Evolutionary conservation across 2,329 filamentous ascomycete species (phyloP).

Genomic region (Alternaria infectoria): DNA sequence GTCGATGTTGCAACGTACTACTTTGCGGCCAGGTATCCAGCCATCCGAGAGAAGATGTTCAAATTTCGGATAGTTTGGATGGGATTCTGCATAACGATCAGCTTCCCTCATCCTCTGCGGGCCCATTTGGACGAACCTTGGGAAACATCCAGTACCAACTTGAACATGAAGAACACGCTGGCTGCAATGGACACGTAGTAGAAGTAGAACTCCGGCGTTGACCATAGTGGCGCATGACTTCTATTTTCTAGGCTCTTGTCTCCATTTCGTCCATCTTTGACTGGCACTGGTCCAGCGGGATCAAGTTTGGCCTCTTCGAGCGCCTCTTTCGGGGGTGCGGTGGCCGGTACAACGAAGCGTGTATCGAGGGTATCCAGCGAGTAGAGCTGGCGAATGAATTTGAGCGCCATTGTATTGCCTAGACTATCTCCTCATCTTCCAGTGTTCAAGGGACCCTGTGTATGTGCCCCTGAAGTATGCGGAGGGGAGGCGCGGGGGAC

Average conservation of each 20-base stretch:
- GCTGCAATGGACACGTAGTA: constrained; percentile 75
- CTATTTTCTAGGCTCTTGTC: constrained; percentile 44
- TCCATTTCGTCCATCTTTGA: constrained; percentile 31
- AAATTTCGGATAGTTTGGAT: constrained; percentile 81
- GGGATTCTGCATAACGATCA: constrained; percentile 64
- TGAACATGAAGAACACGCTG: constrained; percentile 86
- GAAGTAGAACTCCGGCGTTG: constrained; percentile 80
- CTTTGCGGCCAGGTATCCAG: constrained; percentile 91
- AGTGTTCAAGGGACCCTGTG: neutral
- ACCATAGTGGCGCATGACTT: constrained; percentile 76
- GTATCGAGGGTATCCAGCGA: constrained; percentile 73
- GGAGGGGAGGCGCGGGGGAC: constrained; percentile 21
- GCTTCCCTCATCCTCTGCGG: neutral
- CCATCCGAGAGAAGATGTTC: constrained; percentile 74
- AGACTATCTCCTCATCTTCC: constrained; percentile 31
- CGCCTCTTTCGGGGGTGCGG: constrained; percentile 61
- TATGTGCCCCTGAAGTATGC: constrained; percentile 6
- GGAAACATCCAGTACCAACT: constrained; percentile 84
- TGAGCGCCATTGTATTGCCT: constrained; percentile 46
- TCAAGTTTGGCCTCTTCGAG: constrained; percentile 44
- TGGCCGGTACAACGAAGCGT: constrained; percentile 74
- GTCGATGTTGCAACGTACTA: constrained; percentile 60
- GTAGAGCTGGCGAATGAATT: constrained; percentile 62
- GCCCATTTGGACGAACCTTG: constrained; percentile 61
- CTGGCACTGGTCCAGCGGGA: constrained; percentile 38